phyloP scores from a whole-genome alignment of 352 stramenopile species.

The Globisporangium emineosum region DNA sequence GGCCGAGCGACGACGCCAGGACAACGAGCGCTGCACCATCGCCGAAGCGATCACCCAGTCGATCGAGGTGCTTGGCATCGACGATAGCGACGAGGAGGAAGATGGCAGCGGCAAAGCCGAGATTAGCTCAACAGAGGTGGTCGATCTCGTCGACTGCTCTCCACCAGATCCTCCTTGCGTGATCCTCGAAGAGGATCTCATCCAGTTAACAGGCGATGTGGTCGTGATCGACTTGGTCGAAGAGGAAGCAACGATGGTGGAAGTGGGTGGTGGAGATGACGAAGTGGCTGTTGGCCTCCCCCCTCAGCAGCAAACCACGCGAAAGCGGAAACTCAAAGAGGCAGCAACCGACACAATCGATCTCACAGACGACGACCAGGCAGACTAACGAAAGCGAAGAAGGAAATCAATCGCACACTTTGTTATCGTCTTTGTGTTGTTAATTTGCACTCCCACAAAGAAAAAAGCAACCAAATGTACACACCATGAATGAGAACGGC shows the following conservation, averaged over 20 bases:
- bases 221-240: constrained; percentile 21
- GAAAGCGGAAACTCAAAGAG: neutral
- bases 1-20: constrained; percentile 45
- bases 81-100: constrained; percentile 50
- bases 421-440: neutral
- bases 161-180: neutral
- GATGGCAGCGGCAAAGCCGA: neutral
- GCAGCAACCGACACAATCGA: constrained; percentile 22
- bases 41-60: constrained; percentile 15
- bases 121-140: neutral
- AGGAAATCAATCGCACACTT: neutral
- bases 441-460: constrained; percentile 5
- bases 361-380: constrained; percentile 18
- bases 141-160: neutral
- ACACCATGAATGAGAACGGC: neutral
- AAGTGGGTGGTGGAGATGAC: neutral
- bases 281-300: neutral
- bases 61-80: constrained; percentile 40
- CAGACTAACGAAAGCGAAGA: constrained; percentile 4
- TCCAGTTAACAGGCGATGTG: neutral
- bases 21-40: constrained; percentile 32
- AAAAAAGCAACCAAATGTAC: constrained; percentile 2
- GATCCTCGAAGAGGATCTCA: neutral
- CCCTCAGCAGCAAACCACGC: neutral
- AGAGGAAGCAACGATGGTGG: neutral